Percentiles rank a stretch among this genome's conserved stretches.
Evolutionary conservation across 495 filamentous ascomycete genomes (phyloP).

Genomic region (Tuber umbilicatum): DNA sequence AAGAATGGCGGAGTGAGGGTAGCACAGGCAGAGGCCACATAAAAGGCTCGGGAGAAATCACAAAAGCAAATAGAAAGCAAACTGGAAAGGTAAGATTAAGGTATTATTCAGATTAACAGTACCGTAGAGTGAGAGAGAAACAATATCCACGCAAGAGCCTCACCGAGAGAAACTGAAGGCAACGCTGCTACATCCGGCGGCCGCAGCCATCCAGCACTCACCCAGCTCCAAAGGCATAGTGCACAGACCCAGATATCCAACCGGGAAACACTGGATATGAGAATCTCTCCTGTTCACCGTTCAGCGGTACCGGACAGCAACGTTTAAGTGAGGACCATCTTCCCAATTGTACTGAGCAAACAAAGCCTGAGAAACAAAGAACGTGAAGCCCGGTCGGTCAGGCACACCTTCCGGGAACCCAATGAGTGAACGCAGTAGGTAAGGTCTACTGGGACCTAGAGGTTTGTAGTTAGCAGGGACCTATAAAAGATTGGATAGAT

Average conservation of each 20-base stretch:
- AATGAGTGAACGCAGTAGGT: background rate
- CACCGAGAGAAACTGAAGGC: background rate
- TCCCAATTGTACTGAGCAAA: conserved; percentile 2
- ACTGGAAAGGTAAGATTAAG: background rate
- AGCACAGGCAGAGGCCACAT: background rate
- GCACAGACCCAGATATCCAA: conserved; percentile 2
- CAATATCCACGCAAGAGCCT: background rate
- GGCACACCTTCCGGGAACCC: background rate
- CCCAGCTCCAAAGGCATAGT: background rate
- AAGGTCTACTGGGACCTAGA: background rate
- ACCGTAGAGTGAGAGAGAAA: background rate
- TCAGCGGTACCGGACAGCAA: background rate
- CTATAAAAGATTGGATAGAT: background rate
- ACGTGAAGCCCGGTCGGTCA: background rate
- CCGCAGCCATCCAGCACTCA: background rate
- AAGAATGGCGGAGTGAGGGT: background rate
- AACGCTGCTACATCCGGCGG: background rate
- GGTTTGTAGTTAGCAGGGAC: background rate
- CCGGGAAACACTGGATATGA: background rate
- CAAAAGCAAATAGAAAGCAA: conserved; percentile 1
- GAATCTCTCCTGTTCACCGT: background rate
- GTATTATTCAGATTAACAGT: background rate
- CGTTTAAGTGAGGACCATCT: background rate
- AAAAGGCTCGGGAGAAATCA: background rate
- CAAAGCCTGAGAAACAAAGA: background rate